Percentiles rank a stretch among this genome's conserved stretches.
phyloP scores from a whole-genome alignment of 140 eudicot genomes.

The Ambrosia hybrid region DNA sequence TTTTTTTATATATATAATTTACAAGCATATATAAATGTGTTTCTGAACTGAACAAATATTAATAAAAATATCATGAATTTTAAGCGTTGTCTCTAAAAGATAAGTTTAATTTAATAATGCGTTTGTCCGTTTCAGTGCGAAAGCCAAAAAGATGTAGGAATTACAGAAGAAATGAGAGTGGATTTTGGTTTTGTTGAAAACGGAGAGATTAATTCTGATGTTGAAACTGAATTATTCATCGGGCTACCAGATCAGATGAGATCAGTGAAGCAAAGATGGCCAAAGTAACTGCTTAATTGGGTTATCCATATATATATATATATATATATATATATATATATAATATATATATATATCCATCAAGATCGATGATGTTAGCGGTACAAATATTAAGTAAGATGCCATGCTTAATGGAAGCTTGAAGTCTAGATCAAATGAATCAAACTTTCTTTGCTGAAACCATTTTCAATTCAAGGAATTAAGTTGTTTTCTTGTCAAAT shows the following conservation, averaged over 20 bases:
- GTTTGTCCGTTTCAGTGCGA: conserved; percentile 32
- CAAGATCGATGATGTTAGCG: conserved; percentile 7
- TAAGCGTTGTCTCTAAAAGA: neutral
- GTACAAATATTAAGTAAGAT: neutral
- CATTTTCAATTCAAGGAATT: neutral
- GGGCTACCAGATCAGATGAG: conserved; percentile 67
- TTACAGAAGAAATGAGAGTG: conserved; percentile 35
- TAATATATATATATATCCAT: neutral
- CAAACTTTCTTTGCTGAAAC: conserved; percentile 5
- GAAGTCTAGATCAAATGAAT: conserved; percentile 7
- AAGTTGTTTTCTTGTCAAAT: neutral
- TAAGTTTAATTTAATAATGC: neutral
- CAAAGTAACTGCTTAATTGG: neutral
- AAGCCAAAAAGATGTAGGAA: conserved; percentile 20
- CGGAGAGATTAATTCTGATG: conserved; percentile 59
- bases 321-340: neutral
- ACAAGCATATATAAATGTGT: neutral
- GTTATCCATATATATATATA: neutral
- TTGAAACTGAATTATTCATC: conserved; percentile 79
- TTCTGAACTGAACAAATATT: neutral
- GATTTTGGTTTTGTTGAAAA: conserved; percentile 28
- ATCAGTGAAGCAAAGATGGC: conserved; percentile 32
- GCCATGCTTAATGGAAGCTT: neutral
- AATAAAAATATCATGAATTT: neutral
- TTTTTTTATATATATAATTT: neutral